These are phyloP conservation scores for Warburgia ugandensis DNA, from an alignment of 164 flowering plant species.

Conservation along the genomic window DNA sequence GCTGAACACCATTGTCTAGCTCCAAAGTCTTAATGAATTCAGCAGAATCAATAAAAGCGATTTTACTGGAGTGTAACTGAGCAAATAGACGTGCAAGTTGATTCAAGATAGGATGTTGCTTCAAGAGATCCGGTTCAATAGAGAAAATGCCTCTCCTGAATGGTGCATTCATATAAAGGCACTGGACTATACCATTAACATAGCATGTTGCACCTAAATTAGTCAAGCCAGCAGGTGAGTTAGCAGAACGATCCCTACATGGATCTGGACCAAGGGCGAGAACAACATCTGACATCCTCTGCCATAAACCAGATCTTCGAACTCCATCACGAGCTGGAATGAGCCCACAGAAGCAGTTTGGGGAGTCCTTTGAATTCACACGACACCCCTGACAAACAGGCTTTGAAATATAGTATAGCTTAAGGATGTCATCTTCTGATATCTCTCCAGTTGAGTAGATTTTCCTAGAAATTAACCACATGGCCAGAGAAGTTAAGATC, in stretches of 20 bases:
- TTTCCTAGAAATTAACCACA: no score
- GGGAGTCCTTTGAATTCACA: slow-evolving; percentile 77
- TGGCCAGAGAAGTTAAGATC: no score
- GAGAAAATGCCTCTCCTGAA: slow-evolving; percentile 77
- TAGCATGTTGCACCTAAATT: slow-evolving; percentile 98
- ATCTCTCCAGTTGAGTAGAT: slow-evolving; percentile 49
- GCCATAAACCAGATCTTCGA: slow-evolving; percentile 91
- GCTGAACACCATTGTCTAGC: slow-evolving; percentile 94
- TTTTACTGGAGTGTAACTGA: slow-evolving; percentile 67
- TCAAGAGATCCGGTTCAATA: slow-evolving; percentile 64
- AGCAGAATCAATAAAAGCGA: slow-evolving; percentile 83
- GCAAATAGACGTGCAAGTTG: slow-evolving; percentile 84
- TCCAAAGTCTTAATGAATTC: slow-evolving; percentile 84
- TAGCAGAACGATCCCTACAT: slow-evolving; percentile 40
- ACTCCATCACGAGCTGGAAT: slow-evolving; percentile 73
- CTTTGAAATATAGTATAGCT: slow-evolving; percentile 61
- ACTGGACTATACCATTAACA: slow-evolving; percentile 95
- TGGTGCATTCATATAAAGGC: slow-evolving; percentile 72
- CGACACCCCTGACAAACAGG: slow-evolving; percentile 91
- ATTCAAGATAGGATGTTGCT: slow-evolving; percentile 62
- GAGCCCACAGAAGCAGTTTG: slow-evolving; percentile 92
- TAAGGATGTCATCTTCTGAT: slow-evolving; percentile 46
- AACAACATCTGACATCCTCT: slow-evolving; percentile 64
- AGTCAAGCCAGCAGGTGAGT: slow-evolving; percentile 77
- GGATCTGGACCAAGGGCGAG: slow-evolving; percentile 73